Evolutionary conservation across 208 protist species (phyloP), one percentile per base, ranked within the genome.

Genomic region (Porcisia deanei): DNA sequence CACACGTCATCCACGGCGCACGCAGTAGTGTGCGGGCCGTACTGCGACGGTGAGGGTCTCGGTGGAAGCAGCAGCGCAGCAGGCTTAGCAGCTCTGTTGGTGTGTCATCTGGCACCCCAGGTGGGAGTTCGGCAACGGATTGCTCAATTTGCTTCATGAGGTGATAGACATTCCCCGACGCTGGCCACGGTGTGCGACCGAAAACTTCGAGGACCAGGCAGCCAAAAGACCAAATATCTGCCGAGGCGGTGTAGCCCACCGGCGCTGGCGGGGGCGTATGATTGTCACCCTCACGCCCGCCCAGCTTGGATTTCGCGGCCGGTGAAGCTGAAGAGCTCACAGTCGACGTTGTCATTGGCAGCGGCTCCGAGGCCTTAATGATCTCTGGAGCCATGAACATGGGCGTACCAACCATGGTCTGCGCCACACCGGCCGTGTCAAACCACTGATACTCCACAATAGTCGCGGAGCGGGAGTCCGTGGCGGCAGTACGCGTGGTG

Each of bases 371-470:
- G 12, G 75, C 72, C 37, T 67, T 71, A 8, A 97, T 87, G 73
- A 97, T 91, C 79, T 97, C 93, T 49, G 93, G 93, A 2, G 93
- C 93, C 93, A 97, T 97, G 78, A 96, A 97, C 76, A 94, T 79
- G 61, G 91, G 91, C 37, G 91, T 93, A 47, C 91, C 93, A 0
- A 94, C 89, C 86, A 97, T 90, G 57, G 91, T 94, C 64, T 93
- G 88, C 37, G 83, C 89, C 66, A 91, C 61, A 10, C 73, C 83
- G 34, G 64, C 75, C 25, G 72, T 80, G 25, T 83, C 83, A 4
- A 81, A 70, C 71, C 67, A 87, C 65, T 84, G 75, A 10, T 71
- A 81, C 30, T 83, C 78, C 53, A 55, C 79, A 53, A 77, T 58
- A 9, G 66, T 78, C 52, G 79, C 74, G 58, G 61, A 73, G 53